These are phyloP conservation scores for Alectoria sarmentosa DNA, from an alignment of 495 filamentous ascomycete species.

Conservation along the genomic window DNA sequence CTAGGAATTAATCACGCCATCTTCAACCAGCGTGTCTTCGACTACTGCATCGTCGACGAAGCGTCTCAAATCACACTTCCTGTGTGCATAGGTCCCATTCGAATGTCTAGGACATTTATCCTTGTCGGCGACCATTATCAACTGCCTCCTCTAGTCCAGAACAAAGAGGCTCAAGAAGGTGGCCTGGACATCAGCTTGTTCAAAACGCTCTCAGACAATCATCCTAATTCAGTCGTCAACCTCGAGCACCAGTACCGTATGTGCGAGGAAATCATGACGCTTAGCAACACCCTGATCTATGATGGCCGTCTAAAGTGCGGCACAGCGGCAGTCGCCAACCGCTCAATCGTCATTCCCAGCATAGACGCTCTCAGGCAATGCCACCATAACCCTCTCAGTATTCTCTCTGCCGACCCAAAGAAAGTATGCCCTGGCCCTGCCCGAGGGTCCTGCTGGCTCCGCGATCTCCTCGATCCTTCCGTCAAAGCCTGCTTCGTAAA, in stretches of 20 bases:
- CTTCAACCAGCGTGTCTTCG: constrained; percentile 84
- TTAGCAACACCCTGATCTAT: constrained; percentile 93
- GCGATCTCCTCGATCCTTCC: constrained; percentile 59
- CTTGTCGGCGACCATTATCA: constrained; percentile 96
- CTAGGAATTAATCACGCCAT: constrained; percentile 82
- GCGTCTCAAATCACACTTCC: constrained; percentile 96
- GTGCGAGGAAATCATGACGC: constrained; percentile 91
- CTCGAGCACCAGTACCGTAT: constrained; percentile 97
- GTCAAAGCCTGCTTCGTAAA: constrained; percentile 78
- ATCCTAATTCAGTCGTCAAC: constrained; percentile 79
- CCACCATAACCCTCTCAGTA: constrained; percentile 41
- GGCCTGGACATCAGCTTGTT: constrained; percentile 92
- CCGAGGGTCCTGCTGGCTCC: constrained; percentile 67
- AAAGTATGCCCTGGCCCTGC: constrained; percentile 46
- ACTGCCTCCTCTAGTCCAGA: constrained; percentile 88
- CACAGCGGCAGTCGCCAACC: constrained; percentile 61
- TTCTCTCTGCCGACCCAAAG: constrained; percentile 30
- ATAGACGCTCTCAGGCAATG: constrained; percentile 52
- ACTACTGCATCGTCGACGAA: constrained; percentile 98
- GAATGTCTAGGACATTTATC: constrained; percentile 88
- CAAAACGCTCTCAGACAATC: constrained; percentile 80
- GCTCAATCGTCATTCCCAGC: constrained; percentile 52
- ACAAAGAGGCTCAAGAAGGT: constrained; percentile 75
- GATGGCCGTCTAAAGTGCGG: constrained; percentile 84
- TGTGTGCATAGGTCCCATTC: constrained; percentile 86